Evolutionary conservation across 2,329 filamentous ascomycete genomes (phyloP), one percentile per base, ranked within the genome.

Genomic region (Alternaria conjuncta): DNA sequence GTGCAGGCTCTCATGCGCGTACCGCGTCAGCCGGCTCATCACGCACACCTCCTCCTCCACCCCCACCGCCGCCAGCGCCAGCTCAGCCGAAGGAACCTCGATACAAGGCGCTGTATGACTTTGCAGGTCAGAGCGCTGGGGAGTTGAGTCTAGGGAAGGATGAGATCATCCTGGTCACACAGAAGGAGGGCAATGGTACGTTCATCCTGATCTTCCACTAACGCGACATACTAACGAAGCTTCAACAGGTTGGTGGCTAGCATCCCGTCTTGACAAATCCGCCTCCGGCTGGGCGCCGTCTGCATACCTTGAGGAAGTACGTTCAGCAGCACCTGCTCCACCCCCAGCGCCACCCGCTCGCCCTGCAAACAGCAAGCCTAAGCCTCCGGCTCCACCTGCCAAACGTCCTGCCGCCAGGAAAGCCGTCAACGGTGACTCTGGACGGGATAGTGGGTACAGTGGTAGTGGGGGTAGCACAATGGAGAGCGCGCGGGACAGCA

Each of bases 151-250:
- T 99, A 67, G 87, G 80, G 61, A 90, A 92, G 54, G 94, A 92
- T 55, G 92, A 98, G 67, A 81, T 97, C 53, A 87, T 99, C 57
- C 89, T 96, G 78, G 89, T 99, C 75, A 87, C 96, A n/a, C 91
- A 96, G 76, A 97, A 97, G 81, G 95, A 97, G 81, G 90, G 87
- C 79, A 98, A 98, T 78, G 96, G 95, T 97, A 88, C 80, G 90
- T 80, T 49, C 30, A 21, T 41, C 21, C 23, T 46, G 49, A 25
- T 47, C 9, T 43, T 30, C 54, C 25, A 23, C 26, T 25, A 26
- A 36, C 26, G 12, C 9, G 32, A n/a, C n/a, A 36, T 47, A 57
- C 78, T 77, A 60, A 72, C 55, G 54, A 55, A 20, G 21, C 20
- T 43, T 45, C 43, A 26, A 44, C 71, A 97, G 95, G 96, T 57